Percentiles rank a stretch among this genome's conserved stretches.
These are phyloP conservation scores for Aspergillus sclerotialis DNA, from an alignment of 2,329 filamentous ascomycete genomes.

Conservation along the genomic window DNA sequence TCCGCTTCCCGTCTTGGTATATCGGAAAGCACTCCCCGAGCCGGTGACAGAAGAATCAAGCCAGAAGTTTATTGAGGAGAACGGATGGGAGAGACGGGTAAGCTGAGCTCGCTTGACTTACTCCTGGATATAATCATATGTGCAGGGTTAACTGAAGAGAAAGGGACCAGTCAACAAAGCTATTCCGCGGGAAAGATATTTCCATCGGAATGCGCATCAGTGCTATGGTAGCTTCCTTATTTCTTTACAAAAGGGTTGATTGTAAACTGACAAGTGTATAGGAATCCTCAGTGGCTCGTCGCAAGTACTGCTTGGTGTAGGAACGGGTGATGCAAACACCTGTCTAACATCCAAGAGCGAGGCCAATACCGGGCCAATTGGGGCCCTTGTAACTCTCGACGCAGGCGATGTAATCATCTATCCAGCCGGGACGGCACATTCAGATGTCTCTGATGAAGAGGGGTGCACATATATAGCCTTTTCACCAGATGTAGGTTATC, in stretches of 20 bases:
- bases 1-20: slow-evolving; percentile 27
- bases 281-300: slow-evolving; percentile 21
- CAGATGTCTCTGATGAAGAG: slow-evolving; percentile 18
- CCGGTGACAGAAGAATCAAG: slow-evolving; percentile 17
- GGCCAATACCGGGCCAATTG: slow-evolving; percentile 7
- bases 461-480: slow-evolving; percentile 30
- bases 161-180: slow-evolving; percentile 19
- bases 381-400: slow-evolving; percentile 6
- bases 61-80: slow-evolving; percentile 20
- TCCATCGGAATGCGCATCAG: slow-evolving; percentile 32
- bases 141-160: not conserved
- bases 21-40: slow-evolving; percentile 24
- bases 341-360: too few relatives aligned
- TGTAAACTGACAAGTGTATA: slow-evolving; percentile 2
- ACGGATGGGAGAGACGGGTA: slow-evolving; percentile 26
- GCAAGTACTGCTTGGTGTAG: slow-evolving; percentile 23
- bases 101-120: not conserved
- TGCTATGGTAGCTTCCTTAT: slow-evolving; percentile 23
- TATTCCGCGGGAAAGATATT: slow-evolving; percentile 19
- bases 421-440: slow-evolving; percentile 29
- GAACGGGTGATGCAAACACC: slow-evolving; percentile 10
- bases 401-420: slow-evolving; percentile 30
- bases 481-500: slow-evolving; percentile 24
- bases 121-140: not conserved
- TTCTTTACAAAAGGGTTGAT: too few relatives aligned